Evolutionary conservation across 106 monocot genomes (phyloP), one percentile per base, ranked within the genome.

Genomic region (Allium cepa): DNA sequence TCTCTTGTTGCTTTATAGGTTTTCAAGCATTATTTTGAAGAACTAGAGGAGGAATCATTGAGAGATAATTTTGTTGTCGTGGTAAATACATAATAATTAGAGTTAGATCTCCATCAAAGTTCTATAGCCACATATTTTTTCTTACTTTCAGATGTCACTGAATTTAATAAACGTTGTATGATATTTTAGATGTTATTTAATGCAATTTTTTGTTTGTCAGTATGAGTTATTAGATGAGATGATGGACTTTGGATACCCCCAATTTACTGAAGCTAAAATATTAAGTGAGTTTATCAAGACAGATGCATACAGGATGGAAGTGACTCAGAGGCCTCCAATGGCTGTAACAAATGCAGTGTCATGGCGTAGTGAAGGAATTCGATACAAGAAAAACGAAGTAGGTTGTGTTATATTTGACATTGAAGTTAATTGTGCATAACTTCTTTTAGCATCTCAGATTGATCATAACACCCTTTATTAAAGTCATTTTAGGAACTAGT

Each of bases 311-410:
- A 81, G 88, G 79, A 91, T 95, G 94, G 94, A 95, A 70, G 94
- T 95, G 17, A 74, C 78, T 12, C 94, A 95, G 58, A 88, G 91
- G 71, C 94, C 94, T 71, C 94, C 94, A 7, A 95, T 95, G 94
- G 94, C 94, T 49, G 91, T 95, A 17, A 95, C 94, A 65, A 95
- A 95, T 78, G 94, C 94, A n/a, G 94, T 95, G 47, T 95, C 94
- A 58, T 95, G 94, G 94, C 82, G 94, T 17, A 95, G 94, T 69
- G 94, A 95, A 79, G 94, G 94, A 28, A 85, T 95, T 60, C 79
- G 73, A 12, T 91, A 95, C 80, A 95, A 95, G 91, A 95, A 95
- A 80, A 95, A 95, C 83, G 94, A 95, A 78, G 94, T 95, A 85
- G 56, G 75, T 56, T 71, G 47, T 36, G 36, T 36, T 36, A 36